phyloP scores from a whole-genome alignment of 768 basidiomycete species.

The Mycena olivaceomarginata region DNA sequence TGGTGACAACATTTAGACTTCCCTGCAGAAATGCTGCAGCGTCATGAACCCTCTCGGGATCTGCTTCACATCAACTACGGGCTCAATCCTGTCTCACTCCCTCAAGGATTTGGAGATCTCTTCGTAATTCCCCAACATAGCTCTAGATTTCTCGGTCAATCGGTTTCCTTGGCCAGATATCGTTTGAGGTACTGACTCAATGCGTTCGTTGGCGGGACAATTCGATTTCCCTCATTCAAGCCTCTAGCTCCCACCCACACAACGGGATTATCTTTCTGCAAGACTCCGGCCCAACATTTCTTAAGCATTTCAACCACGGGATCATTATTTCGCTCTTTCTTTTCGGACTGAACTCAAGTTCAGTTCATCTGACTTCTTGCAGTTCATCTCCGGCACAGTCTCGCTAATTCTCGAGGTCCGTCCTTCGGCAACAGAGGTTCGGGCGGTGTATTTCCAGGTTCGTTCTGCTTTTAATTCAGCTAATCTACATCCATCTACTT shows the following conservation, averaged over 20 bases:
- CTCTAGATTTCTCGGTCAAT: too few relatives aligned
- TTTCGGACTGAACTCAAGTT: too few relatives aligned
- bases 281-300: not conserved
- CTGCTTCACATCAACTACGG: too few relatives aligned
- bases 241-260: not conserved
- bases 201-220: not conserved
- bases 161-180: too few relatives aligned
- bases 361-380: too few relatives aligned
- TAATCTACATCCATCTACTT: too few relatives aligned
- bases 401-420: too few relatives aligned
- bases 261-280: not conserved
- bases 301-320: not conserved
- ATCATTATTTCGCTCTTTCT: not conserved
- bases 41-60: not conserved
- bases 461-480: too few relatives aligned
- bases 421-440: too few relatives aligned
- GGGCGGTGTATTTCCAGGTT: too few relatives aligned
- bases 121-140: not conserved
- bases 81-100: not conserved
- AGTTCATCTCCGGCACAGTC: too few relatives aligned
- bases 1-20: too few relatives aligned
- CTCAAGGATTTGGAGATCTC: not conserved
- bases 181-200: not conserved
- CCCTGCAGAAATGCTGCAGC: not conserved
- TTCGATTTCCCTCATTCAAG: not conserved